Evolutionary conservation across 192 early-diverging fungal species (phyloP), one percentile per base, ranked within the genome.

Genomic region (Phlyctochytrium arcticum): DNA sequence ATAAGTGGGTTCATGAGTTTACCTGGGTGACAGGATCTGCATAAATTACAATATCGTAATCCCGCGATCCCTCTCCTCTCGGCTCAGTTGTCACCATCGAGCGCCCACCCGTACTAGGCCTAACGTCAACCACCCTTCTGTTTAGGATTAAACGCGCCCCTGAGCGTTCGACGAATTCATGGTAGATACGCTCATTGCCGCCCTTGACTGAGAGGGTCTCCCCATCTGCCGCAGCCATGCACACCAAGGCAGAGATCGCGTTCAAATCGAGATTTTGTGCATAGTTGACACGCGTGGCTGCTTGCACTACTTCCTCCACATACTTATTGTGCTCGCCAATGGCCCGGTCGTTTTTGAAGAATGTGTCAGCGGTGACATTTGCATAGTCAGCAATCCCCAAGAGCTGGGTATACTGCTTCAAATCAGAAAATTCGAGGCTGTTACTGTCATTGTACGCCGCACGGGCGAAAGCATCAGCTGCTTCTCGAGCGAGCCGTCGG

Each of bases 101-200:
- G n/a, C n/a, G n/a, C n/a, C n/a, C n/a, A n/a, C n/a, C n/a, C n/a
- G n/a, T n/a, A n/a, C n/a, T n/a, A n/a, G n/a, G n/a, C n/a, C 26
- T 17, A 15, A 51, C 50, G 19, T 24, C 26, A 12, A 12, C n/a
- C 50, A 51, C 50, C 26, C 26, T 27, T 10, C 12, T 12, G 15
- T 26, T 33, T 34, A 29, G 29, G 17, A 2, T 15, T 1, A 26
- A n/a, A 10, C 30, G 26, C 15, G 59, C 59, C 12, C 32, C 59
- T 19, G 59, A 23, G 1, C 21, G 8, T 12, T 23, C 17, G 15
- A 32, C 62, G 26, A 54, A 64, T 3, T 54, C 12, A 24, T 66
- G 33, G 26, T 57, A 57, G 64, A 66, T 66, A 15, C 37, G 51
- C 54, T 66, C 33, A 39, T 66, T 66, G 53, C 64, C 64, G 21